These are phyloP conservation scores for Prunus kanzakura DNA, from an alignment of 306 rosid species.

Conservation along the genomic window DNA sequence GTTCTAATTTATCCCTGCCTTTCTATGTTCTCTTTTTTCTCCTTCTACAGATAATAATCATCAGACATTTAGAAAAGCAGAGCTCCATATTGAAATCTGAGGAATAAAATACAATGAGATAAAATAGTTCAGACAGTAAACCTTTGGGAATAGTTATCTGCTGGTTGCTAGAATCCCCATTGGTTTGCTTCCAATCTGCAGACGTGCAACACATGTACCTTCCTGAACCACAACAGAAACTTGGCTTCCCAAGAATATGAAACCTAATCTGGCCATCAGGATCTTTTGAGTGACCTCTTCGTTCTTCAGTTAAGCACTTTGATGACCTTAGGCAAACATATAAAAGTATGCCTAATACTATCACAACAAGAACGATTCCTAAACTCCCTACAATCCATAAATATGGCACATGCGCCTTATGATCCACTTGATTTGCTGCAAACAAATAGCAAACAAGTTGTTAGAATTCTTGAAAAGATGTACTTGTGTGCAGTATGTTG, in stretches of 20 bases:
- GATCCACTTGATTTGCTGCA: conserved; percentile 52
- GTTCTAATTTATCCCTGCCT: neutral
- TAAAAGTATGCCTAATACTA: conserved; percentile 49
- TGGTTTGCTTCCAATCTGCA: conserved; percentile 65
- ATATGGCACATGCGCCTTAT: conserved; percentile 68
- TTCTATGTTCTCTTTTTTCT: neutral
- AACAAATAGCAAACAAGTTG: conserved; percentile 1
- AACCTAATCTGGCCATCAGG: conserved; percentile 55
- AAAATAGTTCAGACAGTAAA: conserved; percentile 31
- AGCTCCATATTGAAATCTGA: conserved; percentile 4
- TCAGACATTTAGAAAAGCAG: conserved; percentile 3
- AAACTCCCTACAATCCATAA: conserved; percentile 84
- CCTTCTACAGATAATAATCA: neutral
- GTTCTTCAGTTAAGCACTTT: conserved; percentile 45
- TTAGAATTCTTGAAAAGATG: conserved; percentile 12
- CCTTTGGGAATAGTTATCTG: conserved; percentile 68
- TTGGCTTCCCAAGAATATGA: conserved; percentile 84
- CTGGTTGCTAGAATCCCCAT: conserved; percentile 54
- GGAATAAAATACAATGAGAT: conserved; percentile 9
- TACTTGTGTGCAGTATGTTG: neutral
- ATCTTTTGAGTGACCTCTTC: conserved; percentile 54
- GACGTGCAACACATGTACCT: conserved; percentile 67
- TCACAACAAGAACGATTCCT: conserved; percentile 60
- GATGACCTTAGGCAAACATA: conserved; percentile 62
- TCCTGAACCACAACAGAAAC: conserved; percentile 88